These are phyloP conservation scores for Wickerhamomyces mucosus DNA, from an alignment of 805 yeast species.

Conservation along the genomic window DNA sequence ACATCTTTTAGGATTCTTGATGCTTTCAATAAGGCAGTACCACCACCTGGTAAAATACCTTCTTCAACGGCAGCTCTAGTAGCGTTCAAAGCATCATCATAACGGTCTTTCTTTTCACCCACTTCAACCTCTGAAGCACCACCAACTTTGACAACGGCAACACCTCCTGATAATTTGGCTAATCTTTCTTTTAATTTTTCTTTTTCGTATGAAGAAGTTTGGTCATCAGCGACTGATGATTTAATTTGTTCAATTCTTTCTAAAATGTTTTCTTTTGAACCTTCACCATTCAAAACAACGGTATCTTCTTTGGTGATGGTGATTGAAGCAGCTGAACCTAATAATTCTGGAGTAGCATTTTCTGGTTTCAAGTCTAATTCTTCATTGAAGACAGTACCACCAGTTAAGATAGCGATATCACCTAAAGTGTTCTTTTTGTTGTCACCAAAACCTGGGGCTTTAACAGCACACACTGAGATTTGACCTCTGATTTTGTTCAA, in stretches of 20 bases:
- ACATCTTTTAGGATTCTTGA: constrained; percentile 51
- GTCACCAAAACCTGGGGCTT: constrained; percentile 99
- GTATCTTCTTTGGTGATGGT: constrained; percentile 96
- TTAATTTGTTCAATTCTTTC: constrained; percentile 68
- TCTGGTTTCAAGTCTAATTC: constrained; percentile 89
- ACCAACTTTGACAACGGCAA: constrained; percentile 96
- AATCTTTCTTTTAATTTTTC: constrained; percentile 97
- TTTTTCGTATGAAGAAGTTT: constrained; percentile 64
- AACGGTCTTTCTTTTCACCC: constrained; percentile 99
- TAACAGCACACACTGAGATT: constrained; percentile 95
- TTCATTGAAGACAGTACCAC: constrained; percentile 51
- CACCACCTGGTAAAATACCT: constrained; percentile 99
- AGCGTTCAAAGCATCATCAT: constrained; percentile 97
- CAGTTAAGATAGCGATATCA: constrained; percentile 92
- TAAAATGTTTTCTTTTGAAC: constrained; percentile 74
- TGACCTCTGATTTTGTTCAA: constrained; percentile 97
- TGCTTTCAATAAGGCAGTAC: constrained; percentile 96
- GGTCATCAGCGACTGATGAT: constrained; percentile 16
- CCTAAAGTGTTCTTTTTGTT: constrained; percentile 93
- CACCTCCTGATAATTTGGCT: constrained; percentile 98
- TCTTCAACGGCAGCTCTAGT: constrained; percentile 99
- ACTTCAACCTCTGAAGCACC: constrained; percentile 98
- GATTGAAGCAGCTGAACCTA: constrained; percentile 89
- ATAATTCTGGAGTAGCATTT: constrained; percentile 80
- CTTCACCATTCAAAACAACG: constrained; percentile 90